A percentile compares a stretch with the other conserved stretches of the same genome.
phyloP scores from a whole-genome alignment of 805 yeast species.

The Pichia pseudocactophila region DNA sequence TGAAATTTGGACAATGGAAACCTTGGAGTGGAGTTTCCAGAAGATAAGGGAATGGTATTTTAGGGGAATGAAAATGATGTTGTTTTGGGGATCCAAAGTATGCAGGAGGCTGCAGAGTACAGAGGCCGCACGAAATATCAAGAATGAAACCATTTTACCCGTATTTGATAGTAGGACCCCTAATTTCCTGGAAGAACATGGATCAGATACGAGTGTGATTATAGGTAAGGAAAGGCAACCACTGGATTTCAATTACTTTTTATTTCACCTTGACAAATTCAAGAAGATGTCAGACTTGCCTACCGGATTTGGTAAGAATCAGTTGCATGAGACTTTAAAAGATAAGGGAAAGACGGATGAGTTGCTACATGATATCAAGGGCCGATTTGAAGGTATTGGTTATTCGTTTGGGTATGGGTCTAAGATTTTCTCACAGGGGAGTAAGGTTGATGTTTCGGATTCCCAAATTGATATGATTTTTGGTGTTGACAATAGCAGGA shows the following conservation, averaged over 20 bases:
- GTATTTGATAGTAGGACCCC: neutral
- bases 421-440: constrained; percentile 77
- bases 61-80: too few species aligned
- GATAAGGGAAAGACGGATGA: constrained; percentile 31
- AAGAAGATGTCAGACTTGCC: constrained; percentile 39
- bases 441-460: constrained; percentile 24
- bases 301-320: constrained; percentile 50
- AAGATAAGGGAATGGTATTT: too few species aligned
- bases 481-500: constrained; percentile 64
- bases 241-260: constrained; percentile 28
- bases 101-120: too few species aligned
- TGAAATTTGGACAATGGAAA: too few species aligned
- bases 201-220: neutral
- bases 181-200: neutral
- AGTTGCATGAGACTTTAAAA: constrained; percentile 34
- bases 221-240: constrained; percentile 24
- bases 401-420: constrained; percentile 93
- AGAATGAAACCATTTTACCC: neutral
- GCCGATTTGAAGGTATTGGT: constrained; percentile 16
- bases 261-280: constrained; percentile 25
- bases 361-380: constrained; percentile 29
- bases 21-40: too few species aligned
- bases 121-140: neutral
- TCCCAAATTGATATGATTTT: constrained; percentile 83
- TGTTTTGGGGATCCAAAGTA: too few species aligned